Evolutionary conservation across 768 basidiomycete genomes (phyloP), one percentile per base, ranked within the genome.

Genomic region (Boletus sp.): DNA sequence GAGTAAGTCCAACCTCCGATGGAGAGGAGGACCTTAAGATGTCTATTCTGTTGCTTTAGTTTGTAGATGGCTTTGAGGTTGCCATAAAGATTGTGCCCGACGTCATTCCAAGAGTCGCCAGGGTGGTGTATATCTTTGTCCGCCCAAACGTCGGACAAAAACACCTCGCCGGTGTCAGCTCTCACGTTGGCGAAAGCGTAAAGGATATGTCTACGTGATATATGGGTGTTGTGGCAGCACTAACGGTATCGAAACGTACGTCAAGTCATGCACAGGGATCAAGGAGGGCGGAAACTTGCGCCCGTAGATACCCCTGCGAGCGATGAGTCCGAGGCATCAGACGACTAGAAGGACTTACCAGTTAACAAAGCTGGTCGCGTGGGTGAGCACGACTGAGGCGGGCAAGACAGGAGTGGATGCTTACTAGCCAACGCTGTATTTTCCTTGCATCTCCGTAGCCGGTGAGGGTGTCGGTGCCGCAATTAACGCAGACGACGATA

Each of bases 1-100:
- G 91, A 93, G 67, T 93, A 95, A 0, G 92, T 90, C 93, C 93
- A 98, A 6, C 96, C 96, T 14, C 96, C 96, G 49, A 99, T 98
- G 41, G 89, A 92, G 29, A 99, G 80, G 15, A 90, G 75, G 17
- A 87, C 78, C 60, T 88, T 90, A 66, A 93, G 78, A 57, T 87
- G 87, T 49, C 93, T 82, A 56, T 97, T 77, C 58, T 80, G 70
- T 67, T 95, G 88, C 79, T 98, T 98, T 60, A 98, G 78, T 32
- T 88, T 80, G 71, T 94, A 95, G 54, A 98, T 82, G 47, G 90
- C 90, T 68, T 96, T 97, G 74, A 98, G 83, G 71, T 96, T 96
- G 50, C 95, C 95, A 64, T 96, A 98, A 17, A 98, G 82, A 70
- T 98, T 97, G 58, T 79, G 86, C 41, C 93, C 94, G 27, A 67